Base-by-base conservation (phyloP, 305 asterid genomes). In the Rubia peregrina region DNA sequence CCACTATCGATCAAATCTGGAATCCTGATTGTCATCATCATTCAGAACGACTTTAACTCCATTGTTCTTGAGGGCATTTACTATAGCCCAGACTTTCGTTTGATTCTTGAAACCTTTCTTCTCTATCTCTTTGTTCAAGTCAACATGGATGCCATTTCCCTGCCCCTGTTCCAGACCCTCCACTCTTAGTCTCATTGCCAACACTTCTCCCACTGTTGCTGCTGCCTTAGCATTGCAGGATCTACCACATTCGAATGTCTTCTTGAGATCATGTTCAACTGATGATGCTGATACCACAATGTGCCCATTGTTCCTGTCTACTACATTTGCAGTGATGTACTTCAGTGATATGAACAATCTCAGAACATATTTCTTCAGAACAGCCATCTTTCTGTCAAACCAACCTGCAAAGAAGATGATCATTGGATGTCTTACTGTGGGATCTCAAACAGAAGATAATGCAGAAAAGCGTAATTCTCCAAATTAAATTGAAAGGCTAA, bases 221-320 rank as follows among this genome's bases (percentile, higher is more conserved):
- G 98, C 97, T 1, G 98, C 96, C 76, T 92, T 92, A 3, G 97
- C 97, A n/a, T 90, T 92, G 85, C 97, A 92, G 65, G 89, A 72
- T 55, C 96, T 86, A 13, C 96, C 90, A 61, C 98, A 90, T 78
- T 90, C 96, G 14, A 90, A 78, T 4, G 91, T 82, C 65, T 73
- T 82, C 70, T 88, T 92, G 40, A 92, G 84, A 19, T 94, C 46
- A 53, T 89, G 97, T 68, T 92, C 97, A 0, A 90, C 91, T 8
- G 91, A 86, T 4, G 96, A 92, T 41, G 97, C 87, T 1, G 93
- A 87, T n/a, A 85, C 93, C 38, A 92, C 89, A 61, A 92, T 86
- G 22, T 76, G 75, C 2, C 95, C 95, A 7, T 85, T 84, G 79
- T 89, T 87, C 69, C 96, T 83, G 80, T 90, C 98, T 11, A 90